Percentiles rank a stretch among this genome's conserved stretches.
Evolutionary conservation across 2,329 filamentous ascomycete genomes (phyloP).

Genomic region (Polytolypa hystricis): DNA sequence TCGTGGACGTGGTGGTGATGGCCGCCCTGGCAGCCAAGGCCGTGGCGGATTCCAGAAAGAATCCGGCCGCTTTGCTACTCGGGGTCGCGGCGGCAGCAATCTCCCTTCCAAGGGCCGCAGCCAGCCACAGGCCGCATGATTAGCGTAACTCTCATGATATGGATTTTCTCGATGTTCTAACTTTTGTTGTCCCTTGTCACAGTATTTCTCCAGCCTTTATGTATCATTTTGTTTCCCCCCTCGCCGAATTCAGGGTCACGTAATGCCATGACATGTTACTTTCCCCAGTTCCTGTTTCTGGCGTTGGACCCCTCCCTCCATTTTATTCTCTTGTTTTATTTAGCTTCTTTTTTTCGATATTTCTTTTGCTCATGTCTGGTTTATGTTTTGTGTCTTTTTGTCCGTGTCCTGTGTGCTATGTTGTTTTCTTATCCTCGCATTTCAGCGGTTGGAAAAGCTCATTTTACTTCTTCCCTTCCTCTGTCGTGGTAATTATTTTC

Average conservation of each 20-base stretch:
- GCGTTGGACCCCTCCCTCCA: background rate
- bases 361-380: conserved; percentile 9
- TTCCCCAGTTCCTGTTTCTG: background rate
- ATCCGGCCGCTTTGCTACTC: conserved; percentile 53
- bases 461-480: conserved; percentile 18
- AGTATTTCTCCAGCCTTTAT: background rate
- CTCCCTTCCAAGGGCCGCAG: conserved; percentile 37
- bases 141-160: background rate
- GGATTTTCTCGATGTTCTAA: background rate
- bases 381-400: conserved; percentile 20
- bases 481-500: conserved; percentile 18
- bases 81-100: conserved; percentile 53
- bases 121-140: conserved; percentile 34
- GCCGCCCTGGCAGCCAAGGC: conserved; percentile 51
- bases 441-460: conserved; percentile 32
- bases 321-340: background rate
- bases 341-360: conserved; percentile 7
- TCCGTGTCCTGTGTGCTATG: conserved; percentile 21
- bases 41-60: conserved; percentile 61
- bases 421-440: conserved; percentile 24
- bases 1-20: conserved; percentile 59
- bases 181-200: too few relatives aligned
- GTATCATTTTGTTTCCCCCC: background rate
- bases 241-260: too few relatives aligned
- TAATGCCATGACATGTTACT: too few relatives aligned